phyloP scores from a whole-genome alignment of 1,139 yeast species.

The Ashbya aceris region DNA sequence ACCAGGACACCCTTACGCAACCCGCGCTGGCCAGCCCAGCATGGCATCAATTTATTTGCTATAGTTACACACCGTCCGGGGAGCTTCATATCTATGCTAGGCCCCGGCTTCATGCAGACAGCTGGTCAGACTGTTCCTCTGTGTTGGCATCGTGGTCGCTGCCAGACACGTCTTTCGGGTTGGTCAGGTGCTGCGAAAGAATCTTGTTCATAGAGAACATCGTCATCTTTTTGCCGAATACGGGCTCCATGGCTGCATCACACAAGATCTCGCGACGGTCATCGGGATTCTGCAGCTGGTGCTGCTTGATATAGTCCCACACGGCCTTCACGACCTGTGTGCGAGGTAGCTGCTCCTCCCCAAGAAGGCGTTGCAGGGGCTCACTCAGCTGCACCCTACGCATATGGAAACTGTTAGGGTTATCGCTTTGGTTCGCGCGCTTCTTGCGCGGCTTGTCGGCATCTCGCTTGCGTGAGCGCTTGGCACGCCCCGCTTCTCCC shows the following conservation, averaged over 20 bases:
- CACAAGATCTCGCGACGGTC: conserved; percentile 62
- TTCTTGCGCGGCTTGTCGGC: conserved; percentile 24
- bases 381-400: conserved; percentile 36
- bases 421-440: conserved; percentile 11
- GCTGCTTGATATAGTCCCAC: conserved; percentile 64
- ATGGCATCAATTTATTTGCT: too few species aligned
- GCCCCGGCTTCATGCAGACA: too few species aligned
- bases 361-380: conserved; percentile 40
- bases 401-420: conserved; percentile 17
- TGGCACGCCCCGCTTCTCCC: conserved; percentile 7
- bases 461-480: conserved; percentile 9
- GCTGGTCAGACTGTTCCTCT: too few species aligned
- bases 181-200: conserved; percentile 44
- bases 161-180: conserved; percentile 15
- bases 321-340: conserved; percentile 64
- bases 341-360: conserved; percentile 42
- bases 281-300: conserved; percentile 58
- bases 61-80: too few species aligned
- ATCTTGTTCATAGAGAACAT: conserved; percentile 64
- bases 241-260: conserved; percentile 49
- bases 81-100: too few species aligned
- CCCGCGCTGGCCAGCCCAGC: too few species aligned
- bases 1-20: too few species aligned
- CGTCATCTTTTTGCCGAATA: conserved; percentile 54
- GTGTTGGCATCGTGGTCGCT: too few species aligned